Evolutionary conservation across 306 rosid species (phyloP), one percentile per base, ranked within the genome.

Genomic region (Begonia loranthoides): DNA sequence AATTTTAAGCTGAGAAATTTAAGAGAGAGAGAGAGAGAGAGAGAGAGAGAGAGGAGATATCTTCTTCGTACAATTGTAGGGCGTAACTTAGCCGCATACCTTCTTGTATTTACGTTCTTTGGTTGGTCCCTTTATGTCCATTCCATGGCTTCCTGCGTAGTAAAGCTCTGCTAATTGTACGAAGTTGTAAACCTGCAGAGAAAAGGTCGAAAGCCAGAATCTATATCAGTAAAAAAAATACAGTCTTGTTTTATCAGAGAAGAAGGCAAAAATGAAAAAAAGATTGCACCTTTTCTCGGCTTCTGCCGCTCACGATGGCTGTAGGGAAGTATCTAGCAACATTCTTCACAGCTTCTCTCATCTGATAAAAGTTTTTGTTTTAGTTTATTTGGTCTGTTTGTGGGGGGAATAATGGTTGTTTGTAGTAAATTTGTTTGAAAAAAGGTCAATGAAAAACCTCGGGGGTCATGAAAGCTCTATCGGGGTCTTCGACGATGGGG

Each of bases 141-240:
- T 90, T 11, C 97, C 97, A 66, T 90, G 97, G 72, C 97, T 90
- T 17, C 95, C 97, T 4, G 97, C 97, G 19, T 90, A 90, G 52
- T 82, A 90, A 17, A 90, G 71, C 66, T 85, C 94, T 3, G 81
- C 66, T 55, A 90, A 70, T 70, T 62, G 73, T 10, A 90, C 95
- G 57, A 90, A 90, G 48, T 60, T 72, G 62, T 66, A 80, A 7
- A 90, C 95, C 97, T 90, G 66, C 40, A 70, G 68, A 49, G 46
- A 43, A 43, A 43, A 43, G 14, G 6, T 10, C 2, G 14, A 43
- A 43, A 10, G 14, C 10, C 6, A 39, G 43, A 10, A 39, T 6
- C 6, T 5, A 39, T 39, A 6, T 39, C 43, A 39, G 8, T 5
- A 39, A 39, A 5, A 6, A 39, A 39, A 39, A 39, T 10, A 39